phyloP scores from a whole-genome alignment of 176 grass and related monocot genomes.

The Zoysia pacifica region DNA sequence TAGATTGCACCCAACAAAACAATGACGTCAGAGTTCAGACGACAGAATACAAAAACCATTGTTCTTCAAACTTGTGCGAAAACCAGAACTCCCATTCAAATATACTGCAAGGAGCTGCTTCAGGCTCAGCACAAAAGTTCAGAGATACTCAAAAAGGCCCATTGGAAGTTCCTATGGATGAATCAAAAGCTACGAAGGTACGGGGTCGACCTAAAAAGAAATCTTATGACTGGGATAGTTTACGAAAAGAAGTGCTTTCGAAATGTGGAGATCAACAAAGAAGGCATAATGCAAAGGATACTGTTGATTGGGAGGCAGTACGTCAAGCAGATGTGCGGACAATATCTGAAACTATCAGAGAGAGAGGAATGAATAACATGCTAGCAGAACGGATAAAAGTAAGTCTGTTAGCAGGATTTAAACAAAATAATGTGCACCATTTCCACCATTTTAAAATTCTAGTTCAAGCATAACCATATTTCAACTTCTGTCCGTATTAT shows the following conservation, averaged over 20 bases:
- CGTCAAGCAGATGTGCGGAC: constrained; percentile 55
- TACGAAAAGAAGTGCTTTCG: constrained; percentile 60
- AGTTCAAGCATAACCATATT: constrained; percentile 7
- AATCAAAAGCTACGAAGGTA: constrained; percentile 51
- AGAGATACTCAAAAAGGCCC: constrained; percentile 31
- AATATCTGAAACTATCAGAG: constrained; percentile 70
- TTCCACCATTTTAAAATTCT: constrained; percentile 13
- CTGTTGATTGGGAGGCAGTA: constrained; percentile 81
- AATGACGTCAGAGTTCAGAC: constrained; percentile 26
- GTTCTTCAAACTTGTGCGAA: constrained; percentile 31
- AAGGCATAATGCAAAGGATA: constrained; percentile 52
- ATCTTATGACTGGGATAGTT: constrained; percentile 75
- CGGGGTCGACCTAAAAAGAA: constrained; percentile 48
- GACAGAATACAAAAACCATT: constrained; percentile 31
- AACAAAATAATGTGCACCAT: background rate
- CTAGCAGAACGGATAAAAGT: constrained; percentile 87
- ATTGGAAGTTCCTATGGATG: constrained; percentile 39
- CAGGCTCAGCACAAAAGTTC: constrained; percentile 27
- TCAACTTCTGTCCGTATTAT: background rate
- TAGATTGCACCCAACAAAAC: constrained; percentile 20
- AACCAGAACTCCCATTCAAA: constrained; percentile 33
- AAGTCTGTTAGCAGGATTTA: constrained; percentile 26
- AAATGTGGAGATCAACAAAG: constrained; percentile 49
- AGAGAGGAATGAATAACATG: constrained; percentile 91
- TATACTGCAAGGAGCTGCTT: constrained; percentile 19